A percentile compares a stretch with the other conserved stretches of the same genome.
phyloP scores from a whole-genome alignment of 306 rosid species.

The Cajanus cajan region DNA sequence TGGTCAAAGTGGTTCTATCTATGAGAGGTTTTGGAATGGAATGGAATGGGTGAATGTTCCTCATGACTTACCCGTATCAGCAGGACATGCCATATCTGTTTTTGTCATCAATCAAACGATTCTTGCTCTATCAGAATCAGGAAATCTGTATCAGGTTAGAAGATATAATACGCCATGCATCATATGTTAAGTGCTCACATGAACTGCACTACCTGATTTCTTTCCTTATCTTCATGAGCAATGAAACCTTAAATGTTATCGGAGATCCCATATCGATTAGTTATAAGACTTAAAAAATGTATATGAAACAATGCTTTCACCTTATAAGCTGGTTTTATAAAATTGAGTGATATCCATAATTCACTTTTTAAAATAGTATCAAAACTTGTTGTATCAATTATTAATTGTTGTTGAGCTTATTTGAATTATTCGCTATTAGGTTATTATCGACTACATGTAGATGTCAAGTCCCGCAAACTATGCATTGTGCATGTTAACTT shows the following conservation, averaged over 20 bases:
- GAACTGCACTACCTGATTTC: background rate
- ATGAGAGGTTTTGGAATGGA: conserved; percentile 6
- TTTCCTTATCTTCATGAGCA: background rate
- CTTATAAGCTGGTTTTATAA: too few species aligned
- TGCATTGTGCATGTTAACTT: background rate
- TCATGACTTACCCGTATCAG: background rate
- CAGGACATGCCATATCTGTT: background rate
- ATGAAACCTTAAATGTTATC: background rate
- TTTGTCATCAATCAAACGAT: conserved; percentile 1
- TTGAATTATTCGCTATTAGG: too few species aligned
- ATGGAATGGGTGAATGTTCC: background rate
- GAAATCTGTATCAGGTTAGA: background rate
- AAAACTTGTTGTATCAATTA: too few species aligned
- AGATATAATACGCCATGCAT: background rate
- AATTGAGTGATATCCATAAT: too few species aligned
- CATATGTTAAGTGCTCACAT: background rate
- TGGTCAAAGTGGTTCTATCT: background rate
- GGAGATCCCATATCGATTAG: too few species aligned
- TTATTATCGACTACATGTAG: too few species aligned
- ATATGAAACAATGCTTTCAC: too few species aligned
- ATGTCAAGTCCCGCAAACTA: background rate
- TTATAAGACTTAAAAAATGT: too few species aligned
- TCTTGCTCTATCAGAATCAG: conserved; percentile 4
- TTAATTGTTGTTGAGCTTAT: too few species aligned
- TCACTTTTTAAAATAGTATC: too few species aligned